phyloP scores from a whole-genome alignment of 805 yeast genomes.

The Saturnispora sekii region DNA sequence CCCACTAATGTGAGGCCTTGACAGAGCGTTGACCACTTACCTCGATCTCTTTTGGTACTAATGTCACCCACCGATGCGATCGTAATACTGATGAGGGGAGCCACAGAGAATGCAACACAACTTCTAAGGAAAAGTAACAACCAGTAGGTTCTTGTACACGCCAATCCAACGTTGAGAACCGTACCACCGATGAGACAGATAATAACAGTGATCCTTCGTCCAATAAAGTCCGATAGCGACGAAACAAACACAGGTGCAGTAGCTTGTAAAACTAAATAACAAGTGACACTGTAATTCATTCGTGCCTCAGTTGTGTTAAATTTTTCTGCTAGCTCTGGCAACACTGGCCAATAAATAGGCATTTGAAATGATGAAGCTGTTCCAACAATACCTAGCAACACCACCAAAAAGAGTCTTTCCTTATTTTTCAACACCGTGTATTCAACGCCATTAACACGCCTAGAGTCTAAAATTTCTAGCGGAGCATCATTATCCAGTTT shows the following conservation, averaged over 20 bases:
- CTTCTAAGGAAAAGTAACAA: constrained; percentile 56
- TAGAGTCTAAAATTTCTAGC: neutral
- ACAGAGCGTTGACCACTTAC: constrained; percentile 58
- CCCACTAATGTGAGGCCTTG: constrained; percentile 62
- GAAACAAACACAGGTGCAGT: constrained; percentile 65
- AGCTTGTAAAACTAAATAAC: constrained; percentile 71
- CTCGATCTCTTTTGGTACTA: constrained; percentile 56
- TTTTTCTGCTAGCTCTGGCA: constrained; percentile 44
- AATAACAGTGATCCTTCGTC: constrained; percentile 62
- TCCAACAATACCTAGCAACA: constrained; percentile 38
- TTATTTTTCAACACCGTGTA: constrained; percentile 35
- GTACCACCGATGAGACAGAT: constrained; percentile 44
- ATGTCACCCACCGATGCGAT: constrained; percentile 70
- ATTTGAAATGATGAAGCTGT: constrained; percentile 63
- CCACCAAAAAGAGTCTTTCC: constrained; percentile 34
- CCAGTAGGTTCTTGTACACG: constrained; percentile 47
- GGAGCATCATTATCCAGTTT: no score
- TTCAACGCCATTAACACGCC: constrained; percentile 16
- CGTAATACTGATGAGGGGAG: constrained; percentile 64
- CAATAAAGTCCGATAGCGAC: constrained; percentile 56
- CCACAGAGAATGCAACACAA: constrained; percentile 68
- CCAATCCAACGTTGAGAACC: constrained; percentile 57
- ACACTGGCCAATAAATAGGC: constrained; percentile 75
- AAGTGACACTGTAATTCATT: constrained; percentile 65
- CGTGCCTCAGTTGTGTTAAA: constrained; percentile 48